Percentiles rank a stretch among this genome's conserved stretches.
Evolutionary conservation across 2,329 filamentous ascomycete genomes (phyloP).

Genomic region (Fusarium sp.): DNA sequence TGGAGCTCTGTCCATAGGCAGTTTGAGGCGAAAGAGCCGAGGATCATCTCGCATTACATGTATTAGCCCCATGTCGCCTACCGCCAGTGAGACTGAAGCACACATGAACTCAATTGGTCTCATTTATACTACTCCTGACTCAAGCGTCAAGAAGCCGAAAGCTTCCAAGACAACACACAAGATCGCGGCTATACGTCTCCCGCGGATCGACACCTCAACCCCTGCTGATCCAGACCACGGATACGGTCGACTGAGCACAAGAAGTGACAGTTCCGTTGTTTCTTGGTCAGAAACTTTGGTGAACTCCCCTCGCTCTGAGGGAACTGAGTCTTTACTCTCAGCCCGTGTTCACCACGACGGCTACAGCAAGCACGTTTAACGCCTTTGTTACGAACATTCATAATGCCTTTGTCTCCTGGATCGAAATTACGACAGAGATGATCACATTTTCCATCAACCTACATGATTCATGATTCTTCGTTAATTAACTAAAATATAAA

Average conservation of each 20-base stretch:
- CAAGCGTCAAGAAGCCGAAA: background rate
- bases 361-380: slow-evolving; percentile 16
- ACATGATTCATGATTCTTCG: slow-evolving; percentile 12
- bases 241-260: slow-evolving; percentile 7
- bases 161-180: background rate
- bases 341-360: slow-evolving; percentile 17
- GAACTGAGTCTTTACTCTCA: slow-evolving; percentile 14
- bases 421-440: slow-evolving; percentile 12
- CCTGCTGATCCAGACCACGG: background rate
- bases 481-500: slow-evolving; percentile 16
- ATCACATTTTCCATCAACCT: background rate
- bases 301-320: background rate
- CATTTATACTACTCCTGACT: slow-evolving; percentile 20
- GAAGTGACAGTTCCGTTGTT: slow-evolving; percentile 28
- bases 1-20: slow-evolving; percentile 27
- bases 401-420: slow-evolving; percentile 8
- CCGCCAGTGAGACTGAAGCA: slow-evolving; percentile 37
- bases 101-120: slow-evolving; percentile 33
- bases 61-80: slow-evolving; percentile 15
- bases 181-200: background rate
- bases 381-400: slow-evolving; percentile 1
- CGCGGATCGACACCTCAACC: slow-evolving; percentile 26
- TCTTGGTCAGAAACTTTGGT: slow-evolving; percentile 24
- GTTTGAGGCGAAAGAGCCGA: slow-evolving; percentile 32
- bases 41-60: slow-evolving; percentile 25